A percentile compares a stretch with the other conserved stretches of the same genome.
phyloP scores from a whole-genome alignment of 2,329 filamentous ascomycete genomes.

The Fusarium caatingaense region DNA sequence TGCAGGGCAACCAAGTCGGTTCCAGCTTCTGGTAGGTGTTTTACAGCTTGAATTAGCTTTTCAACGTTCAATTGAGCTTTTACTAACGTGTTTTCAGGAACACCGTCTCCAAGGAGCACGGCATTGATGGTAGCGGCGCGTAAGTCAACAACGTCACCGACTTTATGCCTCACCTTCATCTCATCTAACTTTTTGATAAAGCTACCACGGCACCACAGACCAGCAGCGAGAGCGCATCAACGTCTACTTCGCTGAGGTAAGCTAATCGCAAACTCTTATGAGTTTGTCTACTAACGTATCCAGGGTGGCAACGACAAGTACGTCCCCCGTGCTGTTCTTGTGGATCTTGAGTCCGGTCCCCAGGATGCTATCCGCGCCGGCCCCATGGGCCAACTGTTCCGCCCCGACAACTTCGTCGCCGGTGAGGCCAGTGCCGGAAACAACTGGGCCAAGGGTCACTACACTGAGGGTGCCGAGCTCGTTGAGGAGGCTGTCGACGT shows the following conservation, averaged over 20 bases:
- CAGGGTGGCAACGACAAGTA: conserved; percentile 98
- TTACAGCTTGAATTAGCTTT: not conserved
- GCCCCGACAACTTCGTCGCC: conserved; percentile 99
- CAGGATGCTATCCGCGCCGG: conserved; percentile 99
- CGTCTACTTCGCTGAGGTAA: conserved; percentile 91
- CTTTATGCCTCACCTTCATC: not conserved
- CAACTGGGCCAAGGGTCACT: conserved; percentile 99
- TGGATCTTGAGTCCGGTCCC: conserved; percentile 99
- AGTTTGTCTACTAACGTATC: conserved; percentile 12
- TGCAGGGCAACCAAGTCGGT: conserved; percentile 99
- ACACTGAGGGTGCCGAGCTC: conserved; percentile 98
- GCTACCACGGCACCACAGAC: conserved; percentile 91
- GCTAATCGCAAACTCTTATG: conserved; percentile 26
- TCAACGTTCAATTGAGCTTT: not conserved
- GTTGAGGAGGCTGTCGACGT: conserved; percentile 98
- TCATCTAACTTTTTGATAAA: conserved; percentile 15
- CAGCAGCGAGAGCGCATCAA: conserved; percentile 99
- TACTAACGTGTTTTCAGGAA: conserved; percentile 57
- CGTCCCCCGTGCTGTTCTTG: conserved; percentile 97
- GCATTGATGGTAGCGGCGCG: conserved; percentile 96
- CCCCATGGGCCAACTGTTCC: conserved; percentile 98
- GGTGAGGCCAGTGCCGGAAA: conserved; percentile 99
- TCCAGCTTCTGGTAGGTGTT: conserved; percentile 84
- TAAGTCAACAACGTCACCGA: conserved; percentile 52
- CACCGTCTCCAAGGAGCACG: conserved; percentile 89